These are phyloP conservation scores for Cyberlindnera petersonii DNA, from an alignment of 805 yeast genomes.

Conservation along the genomic window DNA sequence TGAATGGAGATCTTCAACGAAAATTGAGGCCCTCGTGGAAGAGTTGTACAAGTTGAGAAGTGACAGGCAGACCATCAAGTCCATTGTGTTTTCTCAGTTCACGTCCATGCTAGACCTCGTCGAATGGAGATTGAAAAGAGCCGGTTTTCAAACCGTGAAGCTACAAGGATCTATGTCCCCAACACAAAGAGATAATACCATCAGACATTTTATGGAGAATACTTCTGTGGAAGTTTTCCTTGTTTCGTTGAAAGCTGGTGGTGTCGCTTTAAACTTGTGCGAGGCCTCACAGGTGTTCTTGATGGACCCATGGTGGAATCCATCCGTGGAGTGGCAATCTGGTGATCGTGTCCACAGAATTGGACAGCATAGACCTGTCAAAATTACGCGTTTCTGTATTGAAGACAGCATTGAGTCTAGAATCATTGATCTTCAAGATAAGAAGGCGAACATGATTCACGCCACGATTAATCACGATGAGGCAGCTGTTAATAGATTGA, in stretches of 20 bases:
- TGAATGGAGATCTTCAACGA: constrained; percentile 91
- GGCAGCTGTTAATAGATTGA: constrained; percentile 79
- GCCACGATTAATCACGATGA: constrained; percentile 95
- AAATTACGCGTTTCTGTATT: constrained; percentile 86
- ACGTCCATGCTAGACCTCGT: constrained; percentile 94
- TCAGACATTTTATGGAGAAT: constrained; percentile 87
- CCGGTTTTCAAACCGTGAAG: constrained; percentile 93
- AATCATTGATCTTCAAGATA: constrained; percentile 92
- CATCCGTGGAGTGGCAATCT: constrained; percentile 96
- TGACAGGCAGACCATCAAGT: constrained; percentile 83
- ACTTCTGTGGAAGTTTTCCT: constrained; percentile 89
- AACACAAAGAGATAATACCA: constrained; percentile 86
- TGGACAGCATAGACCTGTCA: constrained; percentile 92
- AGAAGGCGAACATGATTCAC: constrained; percentile 96
- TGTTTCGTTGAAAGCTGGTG: constrained; percentile 96
- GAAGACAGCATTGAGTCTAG: constrained; percentile 97
- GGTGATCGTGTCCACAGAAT: constrained; percentile 98
- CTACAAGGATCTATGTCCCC: constrained; percentile 98
- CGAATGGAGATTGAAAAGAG: constrained; percentile 92
- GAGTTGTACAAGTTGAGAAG: constrained; percentile 84
- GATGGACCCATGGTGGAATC: constrained; percentile 99
- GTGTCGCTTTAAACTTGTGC: constrained; percentile 93
- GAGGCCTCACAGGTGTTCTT: constrained; percentile 96
- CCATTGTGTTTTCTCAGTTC: constrained; percentile 96
- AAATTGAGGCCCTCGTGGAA: constrained; percentile 93